phyloP scores from a whole-genome alignment of 202 grass and related monocot genomes.

The Setaria viridis region DNA sequence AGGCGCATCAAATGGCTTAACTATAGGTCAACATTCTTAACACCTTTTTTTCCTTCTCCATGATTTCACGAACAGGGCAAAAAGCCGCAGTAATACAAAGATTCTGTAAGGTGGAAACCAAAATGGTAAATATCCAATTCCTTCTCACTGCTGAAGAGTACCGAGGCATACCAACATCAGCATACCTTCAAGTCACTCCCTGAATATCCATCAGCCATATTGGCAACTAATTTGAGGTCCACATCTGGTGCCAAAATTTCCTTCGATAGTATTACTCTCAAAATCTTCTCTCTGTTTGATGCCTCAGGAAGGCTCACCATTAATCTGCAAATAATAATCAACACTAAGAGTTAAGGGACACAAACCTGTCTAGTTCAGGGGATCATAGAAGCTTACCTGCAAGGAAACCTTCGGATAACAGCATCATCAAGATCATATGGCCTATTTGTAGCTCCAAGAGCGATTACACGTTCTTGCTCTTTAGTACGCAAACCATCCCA shows the following conservation, averaged over 20 bases:
- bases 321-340: constrained; percentile 56
- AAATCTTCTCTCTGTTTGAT: constrained; percentile 76
- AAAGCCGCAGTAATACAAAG: no score
- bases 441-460: constrained; percentile 82
- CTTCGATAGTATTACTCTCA: constrained; percentile 69
- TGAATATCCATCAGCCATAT: constrained; percentile 81
- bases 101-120: no score
- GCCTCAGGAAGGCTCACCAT: constrained; percentile 62
- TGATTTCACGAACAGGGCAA: no score
- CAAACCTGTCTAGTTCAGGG: not conserved
- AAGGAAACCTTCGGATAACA: constrained; percentile 60
- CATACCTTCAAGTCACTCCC: constrained; percentile 82
- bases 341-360: no score
- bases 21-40: no score
- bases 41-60: no score
- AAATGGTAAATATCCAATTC: no score
- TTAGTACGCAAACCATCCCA: constrained; percentile 84
- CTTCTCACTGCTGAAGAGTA: no score
- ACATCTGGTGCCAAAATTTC: constrained; percentile 63
- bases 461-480: constrained; percentile 70
- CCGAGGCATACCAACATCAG: not conserved
- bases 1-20: no score
- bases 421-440: constrained; percentile 92
- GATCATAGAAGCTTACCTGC: constrained; percentile 30
- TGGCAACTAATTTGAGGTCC: constrained; percentile 64